These are phyloP conservation scores for Penicillium paneum DNA, from an alignment of 2,329 filamentous ascomycete genomes.

Conservation along the genomic window DNA sequence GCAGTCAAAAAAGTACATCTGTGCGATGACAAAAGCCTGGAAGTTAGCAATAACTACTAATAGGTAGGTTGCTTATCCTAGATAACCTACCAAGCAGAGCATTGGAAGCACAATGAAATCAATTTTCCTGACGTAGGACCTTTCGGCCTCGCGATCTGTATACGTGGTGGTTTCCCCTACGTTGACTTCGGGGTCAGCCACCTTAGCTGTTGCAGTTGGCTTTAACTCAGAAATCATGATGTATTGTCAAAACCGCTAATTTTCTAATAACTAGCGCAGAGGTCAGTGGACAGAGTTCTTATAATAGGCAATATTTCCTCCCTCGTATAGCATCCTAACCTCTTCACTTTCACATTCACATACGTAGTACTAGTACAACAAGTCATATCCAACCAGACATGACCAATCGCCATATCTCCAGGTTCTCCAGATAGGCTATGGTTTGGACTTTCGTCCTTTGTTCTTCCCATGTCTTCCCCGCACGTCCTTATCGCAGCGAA, in stretches of 20 bases:
- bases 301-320: not conserved
- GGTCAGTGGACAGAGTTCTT: not conserved
- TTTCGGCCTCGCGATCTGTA: constrained; percentile 34
- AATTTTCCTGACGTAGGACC: constrained; percentile 41
- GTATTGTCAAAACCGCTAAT: not conserved
- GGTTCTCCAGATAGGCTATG: not conserved
- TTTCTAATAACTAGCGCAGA: not conserved
- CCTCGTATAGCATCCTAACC: not conserved
- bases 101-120: constrained; percentile 46
- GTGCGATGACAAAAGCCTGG: not conserved
- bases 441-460: constrained; percentile 3
- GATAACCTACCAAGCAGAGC: constrained; percentile 35
- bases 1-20: constrained; percentile 42
- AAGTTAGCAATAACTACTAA: not conserved
- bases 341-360: not conserved
- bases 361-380: not conserved
- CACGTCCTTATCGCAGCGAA: constrained; percentile 13
- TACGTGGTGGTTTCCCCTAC: constrained; percentile 16
- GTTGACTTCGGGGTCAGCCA: not conserved
- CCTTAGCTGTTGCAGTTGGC: not conserved
- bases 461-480: constrained; percentile 9
- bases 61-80: rapidly evolving
- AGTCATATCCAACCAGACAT: not conserved
- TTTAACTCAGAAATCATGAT: constrained; percentile 1
- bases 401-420: not conserved